These are phyloP conservation scores for Rosa chinensis DNA, from an alignment of 306 rosid genomes.

Conservation along the genomic window DNA sequence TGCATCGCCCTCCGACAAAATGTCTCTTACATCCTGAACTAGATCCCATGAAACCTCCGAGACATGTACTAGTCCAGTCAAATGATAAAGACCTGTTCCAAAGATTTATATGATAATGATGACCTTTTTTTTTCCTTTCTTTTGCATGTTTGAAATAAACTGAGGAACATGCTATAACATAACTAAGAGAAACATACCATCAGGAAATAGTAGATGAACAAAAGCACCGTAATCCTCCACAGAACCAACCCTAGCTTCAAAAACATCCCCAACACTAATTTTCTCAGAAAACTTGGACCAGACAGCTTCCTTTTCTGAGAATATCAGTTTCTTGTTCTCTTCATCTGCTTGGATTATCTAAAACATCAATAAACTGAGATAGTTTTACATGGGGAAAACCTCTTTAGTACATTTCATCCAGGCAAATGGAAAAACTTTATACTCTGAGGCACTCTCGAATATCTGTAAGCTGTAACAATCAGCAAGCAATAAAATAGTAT, in stretches of 20 bases:
- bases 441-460: background rate
- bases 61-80: slow-evolving; percentile 85
- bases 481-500: background rate
- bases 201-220: slow-evolving; percentile 74
- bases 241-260: slow-evolving; percentile 68
- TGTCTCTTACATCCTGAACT: slow-evolving; percentile 79
- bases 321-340: slow-evolving; percentile 57
- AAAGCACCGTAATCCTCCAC: slow-evolving; percentile 90
- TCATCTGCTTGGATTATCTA: slow-evolving; percentile 87
- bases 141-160: slow-evolving; percentile 10
- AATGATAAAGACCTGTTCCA: slow-evolving; percentile 85
- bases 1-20: slow-evolving; percentile 64
- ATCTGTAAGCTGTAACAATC: background rate
- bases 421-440: background rate
- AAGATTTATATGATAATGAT: slow-evolving; percentile 38
- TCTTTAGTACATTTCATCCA: slow-evolving; percentile 1
- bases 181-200: slow-evolving; percentile 49
- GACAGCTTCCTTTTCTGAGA: slow-evolving; percentile 87
- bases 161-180: background rate
- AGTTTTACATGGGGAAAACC: slow-evolving; percentile 22
- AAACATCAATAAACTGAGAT: slow-evolving; percentile 33
- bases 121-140: slow-evolving; percentile 1
- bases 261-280: slow-evolving; percentile 69
- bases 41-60: slow-evolving; percentile 98
- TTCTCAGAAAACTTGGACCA: slow-evolving; percentile 67